Evolutionary conservation across 345 rosid genomes (phyloP).

Genomic region (Psidium guajava): DNA sequence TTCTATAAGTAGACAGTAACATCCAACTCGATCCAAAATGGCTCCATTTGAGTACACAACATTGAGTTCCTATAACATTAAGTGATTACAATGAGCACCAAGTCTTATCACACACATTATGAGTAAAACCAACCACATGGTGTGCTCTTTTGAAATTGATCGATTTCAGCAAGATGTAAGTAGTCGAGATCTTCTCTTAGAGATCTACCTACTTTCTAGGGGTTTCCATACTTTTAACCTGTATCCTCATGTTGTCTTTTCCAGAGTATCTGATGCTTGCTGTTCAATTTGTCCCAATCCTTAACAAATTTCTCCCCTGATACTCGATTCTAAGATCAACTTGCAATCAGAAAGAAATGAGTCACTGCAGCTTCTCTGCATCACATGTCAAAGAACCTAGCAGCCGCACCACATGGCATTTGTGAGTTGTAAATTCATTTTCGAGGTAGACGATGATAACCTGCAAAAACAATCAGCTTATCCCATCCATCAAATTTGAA

Average conservation of each 20-base stretch:
- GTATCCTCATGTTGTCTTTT: background rate
- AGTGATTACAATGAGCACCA: background rate
- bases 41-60: background rate
- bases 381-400: background rate
- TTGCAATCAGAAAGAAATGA: background rate
- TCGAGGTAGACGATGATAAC: background rate
- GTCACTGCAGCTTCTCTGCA: background rate
- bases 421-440: background rate
- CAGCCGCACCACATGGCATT: background rate
- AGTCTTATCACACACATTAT: background rate
- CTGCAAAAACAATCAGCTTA: background rate
- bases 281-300: background rate
- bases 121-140: background rate
- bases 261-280: background rate
- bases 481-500: background rate
- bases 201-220: background rate
- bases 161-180: background rate
- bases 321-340: background rate
- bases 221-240: background rate
- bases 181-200: background rate
- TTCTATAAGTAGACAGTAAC: background rate
- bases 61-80: background rate
- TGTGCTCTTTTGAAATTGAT: background rate
- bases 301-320: background rate
- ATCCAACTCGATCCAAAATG: background rate